Evolutionary conservation across 169 alveolate genomes (phyloP), one percentile per base, ranked within the genome.

Genomic region (Plasmodium ovale): DNA sequence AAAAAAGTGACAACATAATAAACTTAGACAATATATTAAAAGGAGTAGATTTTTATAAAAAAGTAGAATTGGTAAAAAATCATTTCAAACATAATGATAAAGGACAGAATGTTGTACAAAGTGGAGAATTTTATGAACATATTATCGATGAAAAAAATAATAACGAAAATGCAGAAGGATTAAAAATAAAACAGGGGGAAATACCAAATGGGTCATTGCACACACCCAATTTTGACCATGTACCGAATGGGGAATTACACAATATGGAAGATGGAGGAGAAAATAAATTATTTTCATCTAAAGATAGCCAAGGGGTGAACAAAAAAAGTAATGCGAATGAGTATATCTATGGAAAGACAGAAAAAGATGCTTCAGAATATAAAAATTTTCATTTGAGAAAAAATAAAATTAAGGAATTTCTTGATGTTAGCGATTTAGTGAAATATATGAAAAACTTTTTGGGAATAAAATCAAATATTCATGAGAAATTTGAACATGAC

Each of bases 381-480:
- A 53, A 14, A 37, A 51, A 69, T 44, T 54, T 60, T 29, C 10
- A 58, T 85, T 79, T 79, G 59, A 79, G 82, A 29, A 65, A 47
- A 64, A 79, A 53, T n/a, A 33, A 79, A 21, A 47, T 51, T 33
- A 79, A 79, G 51, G 91, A 85, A 85, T 27, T 85, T 10, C 39
- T 69, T 68, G 91, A 70, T 39, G 73, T 85, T 23, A 37, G 53
- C 35, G 91, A 85, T 47, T 23, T 85, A 71, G 87, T 85, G 29
- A 67, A 69, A 54, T 49, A 85, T 49, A 56, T 85, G 16, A 85
- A 85, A 85, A 64, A 21, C 33, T 9, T 69, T 2, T 71, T 85
- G 33, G 91, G 91, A n/a, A 85, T 85, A 53, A 85, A 85, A 68
- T 60, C 91, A 23, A 85, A 85, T 59, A 85, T 85, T 58, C 91